These are phyloP conservation scores for Physocladia obscura DNA, from an alignment of 192 early-diverging fungal genomes.

Conservation along the genomic window DNA sequence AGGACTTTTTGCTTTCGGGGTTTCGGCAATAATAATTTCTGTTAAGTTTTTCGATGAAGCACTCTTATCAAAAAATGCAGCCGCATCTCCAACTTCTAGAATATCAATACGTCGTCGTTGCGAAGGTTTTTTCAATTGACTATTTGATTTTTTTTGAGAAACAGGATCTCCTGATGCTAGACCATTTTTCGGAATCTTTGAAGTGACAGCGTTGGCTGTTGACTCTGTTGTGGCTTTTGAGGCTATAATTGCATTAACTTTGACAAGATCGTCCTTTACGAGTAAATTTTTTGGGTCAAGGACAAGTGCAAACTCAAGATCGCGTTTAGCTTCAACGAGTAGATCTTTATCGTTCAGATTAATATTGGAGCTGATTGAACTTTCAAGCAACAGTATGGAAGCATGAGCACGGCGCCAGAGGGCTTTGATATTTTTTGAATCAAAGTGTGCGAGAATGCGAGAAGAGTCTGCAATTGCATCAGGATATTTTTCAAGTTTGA, in stretches of 20 bases:
- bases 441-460: conserved; percentile 51
- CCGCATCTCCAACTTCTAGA: conserved; percentile 49
- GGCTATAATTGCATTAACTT: conserved; percentile 32
- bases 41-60: too few relatives aligned
- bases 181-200: background rate
- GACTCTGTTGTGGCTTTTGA: background rate
- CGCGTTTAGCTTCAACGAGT: conserved; percentile 32
- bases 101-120: conserved; percentile 54
- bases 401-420: conserved; percentile 62
- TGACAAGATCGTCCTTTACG: conserved; percentile 62
- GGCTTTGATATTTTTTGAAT: conserved; percentile 76
- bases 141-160: background rate
- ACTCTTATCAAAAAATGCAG: too few relatives aligned
- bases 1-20: too few relatives aligned
- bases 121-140: background rate
- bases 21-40: too few relatives aligned
- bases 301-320: conserved; percentile 60
- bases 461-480: conserved; percentile 72
- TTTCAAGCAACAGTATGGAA: background rate
- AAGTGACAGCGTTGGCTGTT: background rate
- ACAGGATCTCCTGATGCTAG: background rate
- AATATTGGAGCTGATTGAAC: background rate
- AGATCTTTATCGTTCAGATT: too few relatives aligned
- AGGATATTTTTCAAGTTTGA: conserved; percentile 69
- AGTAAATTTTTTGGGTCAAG: conserved; percentile 69